Base-by-base conservation (phyloP, 768 basidiomycete species). In the Gymnopilus junonius region DNA sequence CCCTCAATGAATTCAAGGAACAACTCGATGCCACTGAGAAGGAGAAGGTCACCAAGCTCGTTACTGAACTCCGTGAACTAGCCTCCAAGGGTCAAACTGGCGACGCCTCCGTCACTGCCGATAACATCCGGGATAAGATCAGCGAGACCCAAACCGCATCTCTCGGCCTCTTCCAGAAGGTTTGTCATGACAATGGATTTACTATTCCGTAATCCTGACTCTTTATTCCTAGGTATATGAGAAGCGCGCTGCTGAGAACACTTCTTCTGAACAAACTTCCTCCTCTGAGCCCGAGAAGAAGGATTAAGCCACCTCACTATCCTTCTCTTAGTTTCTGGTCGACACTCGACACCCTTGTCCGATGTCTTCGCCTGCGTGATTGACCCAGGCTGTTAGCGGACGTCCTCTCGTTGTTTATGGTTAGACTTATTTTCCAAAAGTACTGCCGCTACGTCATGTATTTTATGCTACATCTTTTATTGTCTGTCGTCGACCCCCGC, bases 1-100 rank as follows among this genome's bases (percentile, higher is more conserved):
- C 95, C 17, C 93, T 99, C 91, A 87, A 83, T 71, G 97, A 99
- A 80, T 99, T 99, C 87, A 95, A 96, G 83, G 94, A 97, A 48
- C 95, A 98, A 74, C 88, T 99, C 60, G 96, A 98, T 67, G 87
- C 87, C 7, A 76, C 88, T 2, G 97, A 99, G 86, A 91, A 91
- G 80, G 95, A 96, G 73, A 98, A 96, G 82, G 96, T 99, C 68
- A 79, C 89, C 57, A 91, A 90, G 77, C 91, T 97, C 48, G 79
- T 99, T 32, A 76, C 77, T 59, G 95, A 98, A 79, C 90, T 99
- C 53, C 88, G 95, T 50, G 95, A 95, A 76, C 72, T 99, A 67
- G 89, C 94, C 15, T 82, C 83, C 68, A 96, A 97, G 85, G 97
- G 93, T 43, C 94, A 96, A 76, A 85, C 87, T 66, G 90, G 91